phyloP scores from a whole-genome alignment of 2,329 filamentous ascomycete species.

The Dryadomyces quercivorus region DNA sequence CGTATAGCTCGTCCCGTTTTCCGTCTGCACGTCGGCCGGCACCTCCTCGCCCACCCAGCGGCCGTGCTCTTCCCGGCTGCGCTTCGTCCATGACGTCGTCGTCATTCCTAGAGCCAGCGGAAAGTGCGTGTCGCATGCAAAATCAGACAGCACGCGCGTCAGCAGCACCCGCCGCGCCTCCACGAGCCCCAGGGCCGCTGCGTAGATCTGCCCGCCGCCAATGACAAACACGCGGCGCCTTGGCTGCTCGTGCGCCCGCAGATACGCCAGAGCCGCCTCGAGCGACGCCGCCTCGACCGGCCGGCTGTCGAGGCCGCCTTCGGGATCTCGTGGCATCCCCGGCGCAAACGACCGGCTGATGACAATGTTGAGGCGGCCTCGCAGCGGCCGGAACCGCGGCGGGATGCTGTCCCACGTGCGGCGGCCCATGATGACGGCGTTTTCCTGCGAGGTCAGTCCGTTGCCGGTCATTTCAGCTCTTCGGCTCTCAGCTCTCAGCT shows the following conservation, averaged over 20 bases:
- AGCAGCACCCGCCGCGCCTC: slow-evolving; percentile 54
- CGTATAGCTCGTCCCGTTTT: slow-evolving; percentile 53
- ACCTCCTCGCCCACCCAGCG: slow-evolving; percentile 55
- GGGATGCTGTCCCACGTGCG: slow-evolving; percentile 96
- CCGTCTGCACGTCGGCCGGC: slow-evolving; percentile 42
- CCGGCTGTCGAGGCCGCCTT: slow-evolving; percentile 17
- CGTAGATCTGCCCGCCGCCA: slow-evolving; percentile 80
- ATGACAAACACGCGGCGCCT: slow-evolving; percentile 65
- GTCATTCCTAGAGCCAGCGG: slow-evolving; percentile 38
- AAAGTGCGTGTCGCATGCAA: slow-evolving; percentile 68
- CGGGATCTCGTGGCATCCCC: slow-evolving; percentile 5
- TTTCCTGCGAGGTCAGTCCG: slow-evolving; percentile 20
- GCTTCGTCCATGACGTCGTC: slow-evolving; percentile 36
- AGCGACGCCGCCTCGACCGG: slow-evolving; percentile 47
- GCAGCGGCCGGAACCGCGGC: slow-evolving; percentile 62
- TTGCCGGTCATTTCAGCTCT: no score
- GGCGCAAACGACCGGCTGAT: slow-evolving; percentile 44
- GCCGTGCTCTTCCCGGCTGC: slow-evolving; percentile 38
- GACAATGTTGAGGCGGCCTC: slow-evolving; percentile 70
- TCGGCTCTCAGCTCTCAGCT: no score
- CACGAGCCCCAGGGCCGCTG: slow-evolving; percentile 47
- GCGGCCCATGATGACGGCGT: slow-evolving; percentile 91
- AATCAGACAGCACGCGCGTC: slow-evolving; percentile 56
- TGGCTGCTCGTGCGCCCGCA: slow-evolving; percentile 2
- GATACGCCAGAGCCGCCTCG: slow-evolving; percentile 40